Evolutionary conservation across 2,329 filamentous ascomycete species (phyloP), one percentile per base, ranked within the genome.

Genomic region (Mycosphaerella sp.): DNA sequence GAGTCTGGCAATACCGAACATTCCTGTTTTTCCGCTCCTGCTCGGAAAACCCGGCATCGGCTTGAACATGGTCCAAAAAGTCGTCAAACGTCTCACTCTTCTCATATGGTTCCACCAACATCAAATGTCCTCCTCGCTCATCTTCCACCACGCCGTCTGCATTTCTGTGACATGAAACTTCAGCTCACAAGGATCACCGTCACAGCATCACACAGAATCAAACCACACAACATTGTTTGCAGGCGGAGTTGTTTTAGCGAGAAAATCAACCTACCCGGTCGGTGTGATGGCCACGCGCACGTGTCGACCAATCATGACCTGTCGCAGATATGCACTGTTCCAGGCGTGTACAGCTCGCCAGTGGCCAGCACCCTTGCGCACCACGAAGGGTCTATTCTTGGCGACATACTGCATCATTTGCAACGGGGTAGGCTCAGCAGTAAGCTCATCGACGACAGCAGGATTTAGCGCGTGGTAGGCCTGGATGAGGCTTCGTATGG

Each of bases 211-310:
- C 14, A 17, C 14, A 17, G 14, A 17, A 17, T 17, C 14, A 17
- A 26, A 26, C 26, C 4, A 26, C 4, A 26, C 26, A 26, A 6
- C 26, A 26, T 4, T 6, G 26, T 26, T 26, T 26, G 26, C 6
- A 17, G 14, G 14, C 26, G 4, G 26, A 26, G 26, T 17, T 17
- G 14, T 17, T 26, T 26, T 26, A 44, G 6, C 45, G 31, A 17
- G 31, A 45, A 40, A 12, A 32, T 31, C 36, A 32, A 72, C 76
- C 61, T 72, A 84, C 80, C 87, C 87, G 43, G 74, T 68, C 1
- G 87, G 86, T n/a, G 88, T 93, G 34, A 89, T 78, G 21, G 87
- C 87, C 53, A 92, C 86, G 61, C 87, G 88, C 48, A 93, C 84
- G 1, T 69, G 70, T 50, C 80, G 75, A 3, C 76, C 76, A 5